These are phyloP conservation scores for Chenopodium berlandieri DNA, from an alignment of 148 eudicot species.

Conservation along the genomic window DNA sequence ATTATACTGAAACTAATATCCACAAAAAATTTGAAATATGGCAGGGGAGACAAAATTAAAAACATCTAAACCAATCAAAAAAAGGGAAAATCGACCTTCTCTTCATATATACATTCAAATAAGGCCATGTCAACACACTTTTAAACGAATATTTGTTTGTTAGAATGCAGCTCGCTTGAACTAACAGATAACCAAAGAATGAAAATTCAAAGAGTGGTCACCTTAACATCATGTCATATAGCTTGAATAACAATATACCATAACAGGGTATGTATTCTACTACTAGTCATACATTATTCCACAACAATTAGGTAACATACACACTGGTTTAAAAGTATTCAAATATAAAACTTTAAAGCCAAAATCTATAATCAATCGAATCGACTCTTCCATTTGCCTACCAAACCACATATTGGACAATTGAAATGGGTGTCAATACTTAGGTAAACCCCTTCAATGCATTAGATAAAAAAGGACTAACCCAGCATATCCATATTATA, in stretches of 20 bases:
- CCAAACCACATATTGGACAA: not conserved
- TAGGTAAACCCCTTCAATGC: not conserved
- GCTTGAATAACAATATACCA: not conserved
- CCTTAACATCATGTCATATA: not conserved
- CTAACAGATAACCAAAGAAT: not conserved
- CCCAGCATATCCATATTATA: not conserved
- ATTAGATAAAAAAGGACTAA: not conserved
- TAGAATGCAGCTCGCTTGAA: not conserved
- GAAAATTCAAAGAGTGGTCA: not conserved
- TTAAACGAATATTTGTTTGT: not conserved
- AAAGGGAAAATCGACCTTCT: not conserved
- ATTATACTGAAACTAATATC: not conserved
- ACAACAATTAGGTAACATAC: not conserved
- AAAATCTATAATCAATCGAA: not conserved
- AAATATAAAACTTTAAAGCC: not conserved
- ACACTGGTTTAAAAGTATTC: not conserved
- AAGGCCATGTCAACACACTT: not conserved
- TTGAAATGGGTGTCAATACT: not conserved
- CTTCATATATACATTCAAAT: not conserved
- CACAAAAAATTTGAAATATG: not conserved
- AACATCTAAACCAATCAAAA: not conserved
- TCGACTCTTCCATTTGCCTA: not conserved
- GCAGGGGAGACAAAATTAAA: not conserved
- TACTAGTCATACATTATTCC: not conserved
- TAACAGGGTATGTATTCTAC: slow-evolving; percentile 3